phyloP scores from a whole-genome alignment of 805 yeast species.

The Candida nitratophila region DNA sequence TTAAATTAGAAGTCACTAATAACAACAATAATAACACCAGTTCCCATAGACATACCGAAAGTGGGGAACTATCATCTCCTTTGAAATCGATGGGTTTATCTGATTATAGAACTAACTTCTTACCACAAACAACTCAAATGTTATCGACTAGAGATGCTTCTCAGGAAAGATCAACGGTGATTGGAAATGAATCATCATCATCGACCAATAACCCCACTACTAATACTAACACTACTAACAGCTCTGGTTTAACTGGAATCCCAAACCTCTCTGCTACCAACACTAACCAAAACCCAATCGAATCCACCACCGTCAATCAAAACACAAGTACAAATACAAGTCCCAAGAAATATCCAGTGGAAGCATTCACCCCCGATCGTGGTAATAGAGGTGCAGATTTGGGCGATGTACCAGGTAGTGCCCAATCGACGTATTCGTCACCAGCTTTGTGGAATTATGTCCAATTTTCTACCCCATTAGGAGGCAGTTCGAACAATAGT shows the following conservation, averaged over 20 bases:
- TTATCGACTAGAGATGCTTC: slow-evolving; percentile 5
- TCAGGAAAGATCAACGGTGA: slow-evolving; percentile 10
- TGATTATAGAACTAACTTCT: slow-evolving; percentile 8
- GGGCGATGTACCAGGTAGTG: slow-evolving; percentile 13
- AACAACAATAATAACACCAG: background rate
- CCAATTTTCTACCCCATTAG: slow-evolving; percentile 48
- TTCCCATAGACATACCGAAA: slow-evolving; percentile 1
- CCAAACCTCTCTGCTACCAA: slow-evolving; percentile 3
- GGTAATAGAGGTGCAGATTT: slow-evolving; percentile 28
- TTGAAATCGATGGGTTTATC: slow-evolving; percentile 10
- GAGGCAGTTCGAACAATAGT: slow-evolving; percentile 7
- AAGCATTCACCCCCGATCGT: slow-evolving; percentile 60
- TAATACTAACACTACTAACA: background rate
- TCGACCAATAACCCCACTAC: too few species aligned
- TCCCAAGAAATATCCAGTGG: slow-evolving; percentile 43
- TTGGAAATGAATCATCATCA: too few species aligned
- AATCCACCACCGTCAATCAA: too few species aligned
- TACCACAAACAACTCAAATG: slow-evolving; percentile 3
- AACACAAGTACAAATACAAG: slow-evolving; percentile 6
- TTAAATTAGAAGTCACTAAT: too few species aligned
- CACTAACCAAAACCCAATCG: too few species aligned
- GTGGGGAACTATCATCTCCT: slow-evolving; percentile 14
- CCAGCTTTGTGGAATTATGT: slow-evolving; percentile 95
- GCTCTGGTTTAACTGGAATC: background rate
- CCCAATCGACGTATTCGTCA: slow-evolving; percentile 45